These are phyloP conservation scores for Austroboletus eburneus DNA, from an alignment of 768 basidiomycete genomes.

Conservation along the genomic window DNA sequence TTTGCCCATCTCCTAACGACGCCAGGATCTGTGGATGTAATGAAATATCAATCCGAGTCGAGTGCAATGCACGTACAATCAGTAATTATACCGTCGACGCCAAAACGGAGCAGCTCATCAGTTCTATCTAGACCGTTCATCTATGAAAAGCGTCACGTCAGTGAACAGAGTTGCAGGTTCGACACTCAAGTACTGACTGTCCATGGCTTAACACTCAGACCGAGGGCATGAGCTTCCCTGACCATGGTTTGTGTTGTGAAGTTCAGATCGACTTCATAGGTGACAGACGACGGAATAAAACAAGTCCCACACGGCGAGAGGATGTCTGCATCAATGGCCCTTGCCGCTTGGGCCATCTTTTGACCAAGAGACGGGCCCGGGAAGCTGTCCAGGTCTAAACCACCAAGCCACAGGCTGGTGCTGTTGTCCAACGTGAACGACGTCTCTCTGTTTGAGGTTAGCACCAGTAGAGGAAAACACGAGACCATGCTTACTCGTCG, in stretches of 20 bases:
- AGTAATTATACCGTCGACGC: slow-evolving; percentile 75
- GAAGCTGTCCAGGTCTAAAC: slow-evolving; percentile 59
- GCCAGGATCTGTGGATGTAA: slow-evolving; percentile 42
- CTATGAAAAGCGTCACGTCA: slow-evolving; percentile 30
- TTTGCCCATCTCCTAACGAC: slow-evolving; percentile 54
- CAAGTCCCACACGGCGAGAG: slow-evolving; percentile 56
- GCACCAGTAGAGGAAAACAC: neutral
- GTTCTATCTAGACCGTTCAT: slow-evolving; percentile 58
- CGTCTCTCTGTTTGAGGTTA: slow-evolving; percentile 33
- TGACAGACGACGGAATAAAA: slow-evolving; percentile 39
- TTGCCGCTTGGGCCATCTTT: slow-evolving; percentile 66
- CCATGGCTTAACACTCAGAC: slow-evolving; percentile 66
- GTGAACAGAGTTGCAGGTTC: neutral
- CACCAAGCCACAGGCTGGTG: slow-evolving; percentile 65
- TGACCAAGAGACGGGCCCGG: slow-evolving; percentile 54
- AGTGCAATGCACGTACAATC: slow-evolving; percentile 43
- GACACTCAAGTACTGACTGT: slow-evolving; percentile 44
- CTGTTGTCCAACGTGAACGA: slow-evolving; percentile 38
- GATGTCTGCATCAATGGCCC: slow-evolving; percentile 57
- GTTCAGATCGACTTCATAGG: slow-evolving; percentile 40
- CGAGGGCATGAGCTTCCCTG: slow-evolving; percentile 56
- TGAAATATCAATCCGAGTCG: neutral
- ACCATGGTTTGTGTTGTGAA: slow-evolving; percentile 73
- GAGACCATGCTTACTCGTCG: slow-evolving; percentile 45
- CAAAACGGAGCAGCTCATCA: slow-evolving; percentile 55